phyloP scores from a whole-genome alignment of 345 rosid species.

The Syzygium oleosum region DNA sequence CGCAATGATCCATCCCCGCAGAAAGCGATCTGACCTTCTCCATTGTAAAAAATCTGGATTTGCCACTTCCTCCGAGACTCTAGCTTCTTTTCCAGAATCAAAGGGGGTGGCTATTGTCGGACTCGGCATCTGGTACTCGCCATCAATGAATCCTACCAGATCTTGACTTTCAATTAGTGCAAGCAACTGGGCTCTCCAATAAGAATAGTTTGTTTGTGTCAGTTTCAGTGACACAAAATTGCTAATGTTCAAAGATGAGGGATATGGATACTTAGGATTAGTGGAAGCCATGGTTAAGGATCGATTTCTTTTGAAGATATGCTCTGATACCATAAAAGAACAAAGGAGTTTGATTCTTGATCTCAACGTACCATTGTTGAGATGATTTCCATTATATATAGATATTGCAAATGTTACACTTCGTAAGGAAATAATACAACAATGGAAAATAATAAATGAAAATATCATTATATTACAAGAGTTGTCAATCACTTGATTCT shows the following conservation, averaged over 20 bases:
- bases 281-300: neutral
- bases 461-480: no score
- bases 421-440: no score
- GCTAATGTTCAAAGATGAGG: neutral
- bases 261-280: neutral
- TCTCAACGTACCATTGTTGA: no score
- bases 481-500: no score
- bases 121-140: neutral
- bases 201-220: neutral
- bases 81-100: neutral
- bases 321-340: neutral
- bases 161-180: neutral
- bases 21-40: neutral
- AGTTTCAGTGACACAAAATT: neutral
- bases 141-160: neutral
- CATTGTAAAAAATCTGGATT: neutral
- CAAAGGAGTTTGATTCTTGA: no score
- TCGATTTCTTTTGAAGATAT: neutral
- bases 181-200: neutral
- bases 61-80: neutral
- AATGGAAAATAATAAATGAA: no score
- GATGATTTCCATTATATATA: no score
- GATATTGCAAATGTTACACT: no score
- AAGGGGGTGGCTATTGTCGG: neutral
- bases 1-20: neutral